A percentile compares a stretch with the other conserved stretches of the same genome.
Evolutionary conservation across 75 land plant species (phyloP).

Genomic region (Ceratopteris richardii): DNA sequence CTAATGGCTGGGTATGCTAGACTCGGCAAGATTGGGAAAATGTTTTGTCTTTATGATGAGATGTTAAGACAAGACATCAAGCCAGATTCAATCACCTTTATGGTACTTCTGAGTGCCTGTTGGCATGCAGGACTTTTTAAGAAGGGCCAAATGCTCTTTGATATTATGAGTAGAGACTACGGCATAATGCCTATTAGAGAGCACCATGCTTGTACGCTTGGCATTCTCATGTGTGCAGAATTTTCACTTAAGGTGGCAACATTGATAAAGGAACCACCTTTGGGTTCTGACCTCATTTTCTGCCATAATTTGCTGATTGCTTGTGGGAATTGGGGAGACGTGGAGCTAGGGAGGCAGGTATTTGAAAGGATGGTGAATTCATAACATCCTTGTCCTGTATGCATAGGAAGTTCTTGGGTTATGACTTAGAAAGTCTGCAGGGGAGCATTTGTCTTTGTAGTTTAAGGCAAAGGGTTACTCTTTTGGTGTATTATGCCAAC

Average conservation of each 20-base stretch:
- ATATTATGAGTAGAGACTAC: slow-evolving; percentile 18
- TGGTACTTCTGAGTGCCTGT: slow-evolving; percentile 30
- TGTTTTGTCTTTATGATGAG: neutral
- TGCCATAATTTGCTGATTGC: slow-evolving; percentile 39
- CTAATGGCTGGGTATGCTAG: slow-evolving; percentile 5
- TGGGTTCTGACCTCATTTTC: slow-evolving; percentile 7
- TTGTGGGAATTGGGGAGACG: slow-evolving; percentile 21
- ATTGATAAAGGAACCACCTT: slow-evolving; percentile 7
- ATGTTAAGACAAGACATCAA: slow-evolving; percentile 6
- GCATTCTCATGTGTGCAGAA: slow-evolving; percentile 36
- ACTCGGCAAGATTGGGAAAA: neutral
- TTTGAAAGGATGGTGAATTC: slow-evolving; percentile 11
- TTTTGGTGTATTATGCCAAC: too few species aligned
- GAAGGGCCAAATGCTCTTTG: slow-evolving; percentile 22
- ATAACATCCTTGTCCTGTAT: too few species aligned
- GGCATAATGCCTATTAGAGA: slow-evolving; percentile 15
- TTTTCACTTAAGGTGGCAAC: slow-evolving; percentile 21
- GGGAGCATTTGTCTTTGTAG: too few species aligned
- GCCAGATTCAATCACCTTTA: slow-evolving; percentile 26
- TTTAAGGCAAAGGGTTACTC: too few species aligned
- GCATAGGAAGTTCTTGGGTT: too few species aligned
- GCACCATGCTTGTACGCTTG: slow-evolving; percentile 34
- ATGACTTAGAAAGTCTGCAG: too few species aligned
- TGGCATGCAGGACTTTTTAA: slow-evolving; percentile 37
- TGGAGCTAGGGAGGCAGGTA: slow-evolving; percentile 25